phyloP scores from a whole-genome alignment of 2,329 filamentous ascomycete species.

The Myriosclerotinia scirpicola region DNA sequence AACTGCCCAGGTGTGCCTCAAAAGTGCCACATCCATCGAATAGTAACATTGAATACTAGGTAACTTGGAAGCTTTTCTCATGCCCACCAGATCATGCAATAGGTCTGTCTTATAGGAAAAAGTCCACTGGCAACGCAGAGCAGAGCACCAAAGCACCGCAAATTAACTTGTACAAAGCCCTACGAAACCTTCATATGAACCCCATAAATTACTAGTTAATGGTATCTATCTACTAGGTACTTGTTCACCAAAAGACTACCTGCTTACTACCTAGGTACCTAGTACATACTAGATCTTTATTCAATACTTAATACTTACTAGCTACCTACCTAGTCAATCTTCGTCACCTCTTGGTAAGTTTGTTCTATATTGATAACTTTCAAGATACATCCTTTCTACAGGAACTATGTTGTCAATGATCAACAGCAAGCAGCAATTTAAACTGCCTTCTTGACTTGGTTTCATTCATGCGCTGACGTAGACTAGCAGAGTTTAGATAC shows the following conservation, averaged over 20 bases:
- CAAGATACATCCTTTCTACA: not conserved
- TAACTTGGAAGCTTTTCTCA: not conserved
- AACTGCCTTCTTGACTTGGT: conserved; percentile 21
- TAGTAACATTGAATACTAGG: too few species aligned
- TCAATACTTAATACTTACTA: conserved; percentile 16
- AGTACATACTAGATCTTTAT: too few species aligned
- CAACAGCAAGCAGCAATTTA: too few species aligned
- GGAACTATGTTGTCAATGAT: not conserved
- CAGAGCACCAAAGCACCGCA: not conserved
- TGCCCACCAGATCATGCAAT: conserved; percentile 22
- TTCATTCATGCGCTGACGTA: conserved; percentile 39
- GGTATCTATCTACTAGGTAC: too few species aligned
- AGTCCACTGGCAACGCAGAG: not conserved
- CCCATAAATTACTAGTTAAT: too few species aligned
- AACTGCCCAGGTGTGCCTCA: conserved; percentile 6
- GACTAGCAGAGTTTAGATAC: conserved; percentile 37
- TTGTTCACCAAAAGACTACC: not conserved
- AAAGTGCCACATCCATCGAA: conserved; percentile 3
- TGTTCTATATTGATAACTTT: conserved; percentile 3
- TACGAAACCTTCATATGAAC: too few species aligned
- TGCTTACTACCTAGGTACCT: too few species aligned
- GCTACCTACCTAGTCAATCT: not conserved
- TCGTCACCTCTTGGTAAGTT: not conserved
- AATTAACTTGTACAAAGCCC: not conserved
- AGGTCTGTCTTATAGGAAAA: not conserved